Evolutionary conservation across 441 rosid species (phyloP), one percentile per base, ranked within the genome.

Genomic region (Populus tomentosa): DNA sequence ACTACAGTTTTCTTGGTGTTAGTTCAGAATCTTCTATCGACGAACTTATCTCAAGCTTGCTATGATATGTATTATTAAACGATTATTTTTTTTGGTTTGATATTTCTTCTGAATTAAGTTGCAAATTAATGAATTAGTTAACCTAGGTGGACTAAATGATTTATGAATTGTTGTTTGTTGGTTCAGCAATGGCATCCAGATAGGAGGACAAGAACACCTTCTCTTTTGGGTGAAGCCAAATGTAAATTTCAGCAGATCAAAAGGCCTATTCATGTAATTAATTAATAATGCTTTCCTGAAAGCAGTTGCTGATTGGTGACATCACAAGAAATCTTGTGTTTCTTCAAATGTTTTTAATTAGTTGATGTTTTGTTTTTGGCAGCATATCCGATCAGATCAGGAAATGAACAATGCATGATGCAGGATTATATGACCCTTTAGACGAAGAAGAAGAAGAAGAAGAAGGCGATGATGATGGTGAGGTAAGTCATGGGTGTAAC

Each of bases 141-240:
- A 0, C 42, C 11, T 0, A 38, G 42, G 14, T 3, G 9, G 24
- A 13, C 7, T 4, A n/a, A 20, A 10, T 38, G 42, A 26, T 16
- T 42, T 38, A 2, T 65, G 36, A 67, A 24, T 71, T 21, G 50
- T 36, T 32, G 26, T 0, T 24, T 77, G 24, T 62, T 36, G 36
- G 70, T 74, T 84, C 78, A 93, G 97, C 82, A 75, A 87, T 92
- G 97, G 96, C 96, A 94, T 85, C 98, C 96, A 6, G 97, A 94
- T 81, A 85, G 88, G 77, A 87, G 92, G 94, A 78, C 89, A 0
- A 89, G 78, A 68, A 82, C 81, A 16, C 92, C 91, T 3, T 79
- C 88, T 75, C 20, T 85, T 21, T 76, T 83, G 64, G 82, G 84
- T 3, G 79, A 87, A 80, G n/a, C n/a, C n/a, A n/a, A n/a, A n/a